Base-by-base conservation (phyloP, 345 rosid species). In the Noccaea caerulescens region DNA sequence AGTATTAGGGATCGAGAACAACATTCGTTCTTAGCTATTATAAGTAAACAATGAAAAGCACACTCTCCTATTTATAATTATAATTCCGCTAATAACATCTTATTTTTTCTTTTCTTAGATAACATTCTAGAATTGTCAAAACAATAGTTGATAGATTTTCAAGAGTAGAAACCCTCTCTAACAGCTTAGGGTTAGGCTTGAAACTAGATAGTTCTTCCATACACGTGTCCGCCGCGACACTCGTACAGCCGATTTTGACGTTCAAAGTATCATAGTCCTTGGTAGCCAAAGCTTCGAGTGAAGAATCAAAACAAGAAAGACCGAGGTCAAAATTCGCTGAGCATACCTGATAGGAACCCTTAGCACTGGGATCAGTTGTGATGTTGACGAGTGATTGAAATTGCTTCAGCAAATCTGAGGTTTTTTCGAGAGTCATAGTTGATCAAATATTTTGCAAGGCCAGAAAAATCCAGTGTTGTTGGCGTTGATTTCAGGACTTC, bases 281-380 rank as follows among this genome's bases (percentile, higher is more conserved):
- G 45, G 45, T n/a, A 10, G 10, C 45, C 45, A 41, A 41, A 41
- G 45, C 10, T 11, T 41, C 12, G 45, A 41, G 45, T 41, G 45
- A 5, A 41, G 45, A 10, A 10, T 41, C 45, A 41, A 41, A 41
- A 41, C 4, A 41, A 41, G n/a, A 12, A 41, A 41, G 13, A 41
- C 13, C 45, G n/a, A 41, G 45, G 45, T 10, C 45, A 41, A 41
- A 41, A 41, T 13, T 41, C 5, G 11, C 45, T 3, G 45, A 41
- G 45, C 45, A 41, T 41, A 41, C 45, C 45, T 41, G n/a, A 41
- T 41, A 41, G 45, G 45, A 41, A 41, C 45, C 45, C 11, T 41
- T 41, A 41, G 45, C 45, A 41, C 45, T 41, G 10, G 45, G 45
- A 41, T 41, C 45, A 13, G 45, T n/a, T 41, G 45, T 41, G 45